phyloP scores from a whole-genome alignment of 169 alveolate species.

The Plasmodium sp. region DNA sequence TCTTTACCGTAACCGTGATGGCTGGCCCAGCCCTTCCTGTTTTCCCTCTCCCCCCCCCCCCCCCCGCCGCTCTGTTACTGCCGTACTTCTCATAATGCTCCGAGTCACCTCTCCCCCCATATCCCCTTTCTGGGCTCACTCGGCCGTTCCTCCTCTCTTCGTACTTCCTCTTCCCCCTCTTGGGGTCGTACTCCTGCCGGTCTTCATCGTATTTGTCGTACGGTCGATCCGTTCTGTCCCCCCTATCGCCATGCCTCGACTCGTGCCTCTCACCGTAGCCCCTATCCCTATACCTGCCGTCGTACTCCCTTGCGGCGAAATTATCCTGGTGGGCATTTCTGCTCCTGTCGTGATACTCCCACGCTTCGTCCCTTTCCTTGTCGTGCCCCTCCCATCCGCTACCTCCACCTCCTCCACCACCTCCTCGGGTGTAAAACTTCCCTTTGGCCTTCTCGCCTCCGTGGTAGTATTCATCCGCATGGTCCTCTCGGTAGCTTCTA shows the following conservation, averaged over 20 bases:
- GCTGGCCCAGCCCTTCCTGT: background rate
- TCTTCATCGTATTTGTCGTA: conserved; percentile 6
- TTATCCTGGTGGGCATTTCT: background rate
- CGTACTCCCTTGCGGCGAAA: background rate
- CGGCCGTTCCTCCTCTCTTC: conserved; percentile 23
- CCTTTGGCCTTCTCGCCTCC: background rate
- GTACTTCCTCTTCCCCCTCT: conserved; percentile 12
- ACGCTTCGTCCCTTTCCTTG: background rate
- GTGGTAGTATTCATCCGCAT: conserved; percentile 10
- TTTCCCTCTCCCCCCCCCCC: background rate
- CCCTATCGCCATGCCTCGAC: background rate
- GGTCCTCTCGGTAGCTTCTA: background rate
- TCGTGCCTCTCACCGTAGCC: conserved; percentile 5
- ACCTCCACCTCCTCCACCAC: background rate
- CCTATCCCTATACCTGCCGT: background rate
- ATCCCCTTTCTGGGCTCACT: conserved; percentile 2
- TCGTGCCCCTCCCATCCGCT: background rate
- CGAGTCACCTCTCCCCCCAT: background rate
- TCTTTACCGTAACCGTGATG: background rate
- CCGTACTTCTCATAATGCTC: conserved; percentile 17
- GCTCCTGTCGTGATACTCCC: background rate
- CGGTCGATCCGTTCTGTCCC: background rate
- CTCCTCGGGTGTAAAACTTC: background rate
- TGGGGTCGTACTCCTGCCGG: background rate
- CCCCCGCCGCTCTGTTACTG: background rate